Base-by-base conservation (phyloP, 768 basidiomycete genomes). In the Lactarius hatsudake region DNA sequence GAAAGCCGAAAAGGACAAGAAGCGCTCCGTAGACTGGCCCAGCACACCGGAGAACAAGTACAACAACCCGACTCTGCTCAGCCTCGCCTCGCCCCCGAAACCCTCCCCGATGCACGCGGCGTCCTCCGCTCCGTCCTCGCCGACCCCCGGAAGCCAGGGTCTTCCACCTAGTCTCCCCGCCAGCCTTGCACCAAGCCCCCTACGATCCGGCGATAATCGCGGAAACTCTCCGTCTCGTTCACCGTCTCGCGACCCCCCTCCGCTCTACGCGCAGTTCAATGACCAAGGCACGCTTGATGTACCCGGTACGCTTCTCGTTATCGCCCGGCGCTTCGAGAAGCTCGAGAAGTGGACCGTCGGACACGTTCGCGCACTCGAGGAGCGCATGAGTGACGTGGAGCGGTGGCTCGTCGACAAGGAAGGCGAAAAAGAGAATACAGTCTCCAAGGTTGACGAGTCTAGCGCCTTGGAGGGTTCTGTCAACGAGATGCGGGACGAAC, bases 341-440 rank as follows among this genome's bases (percentile, higher is more conserved):
- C 82, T 94, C 15, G 93, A 94, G 74, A 89, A 89, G 69, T 94
- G 93, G 93, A 89, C 92, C 0, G 91, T 94, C 3, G 87, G 90
- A 7, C 93, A 94, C 71, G 91, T 93, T 3, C 87, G 93, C 62
- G 93, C 93, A 1, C 78, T 94, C n/a, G 93, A 94, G 71, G 93
- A 94, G 23, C 84, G 93, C 38, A 94, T 94, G 92, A 86, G 87
- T 67, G 93, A 94, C 64, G 93, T 94, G n/a, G 93, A 94, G 74
- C 82, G 87, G 55, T 94, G 91, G 90, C 80, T 94, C 10, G 92
- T 94, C 5, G 91, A 93, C 68, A 92, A 89, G 66, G 85, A 84
- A 42, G 69, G 30, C 8, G 71, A 64, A 38, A 54, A 36, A 3
- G 61, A 70, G 28, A 62, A 56, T 23, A 36, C 34, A 28, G 69